Percentiles rank a stretch among this genome's conserved stretches.
Conservation (phyloP, 2,329 filamentous ascomycete genomes). For the Monosporascus sp. region DNA sequence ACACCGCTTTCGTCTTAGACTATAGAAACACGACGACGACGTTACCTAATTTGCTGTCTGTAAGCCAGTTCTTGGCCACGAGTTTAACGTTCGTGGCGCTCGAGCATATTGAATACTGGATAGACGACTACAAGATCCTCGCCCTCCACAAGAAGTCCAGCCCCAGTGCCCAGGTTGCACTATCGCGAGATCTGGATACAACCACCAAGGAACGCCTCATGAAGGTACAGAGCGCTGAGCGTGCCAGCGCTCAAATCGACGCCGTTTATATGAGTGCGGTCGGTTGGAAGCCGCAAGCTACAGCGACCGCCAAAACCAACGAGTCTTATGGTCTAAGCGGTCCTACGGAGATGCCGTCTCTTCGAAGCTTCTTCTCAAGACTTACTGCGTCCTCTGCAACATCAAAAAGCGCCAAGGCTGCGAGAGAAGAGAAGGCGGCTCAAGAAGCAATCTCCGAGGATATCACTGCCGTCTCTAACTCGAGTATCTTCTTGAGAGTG, state of each 20-base stretch:
- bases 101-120: slow-evolving; percentile 79
- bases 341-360: slow-evolving; percentile 51
- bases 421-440: slow-evolving; percentile 56
- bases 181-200: slow-evolving; percentile 76
- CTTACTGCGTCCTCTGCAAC: slow-evolving; percentile 52
- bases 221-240: slow-evolving; percentile 74
- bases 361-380: slow-evolving; percentile 75
- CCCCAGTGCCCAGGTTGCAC: slow-evolving; percentile 63
- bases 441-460: slow-evolving; percentile 65
- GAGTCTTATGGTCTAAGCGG: slow-evolving; percentile 43
- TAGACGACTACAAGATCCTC: slow-evolving; percentile 81
- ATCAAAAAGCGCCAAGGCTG: slow-evolving; percentile 48
- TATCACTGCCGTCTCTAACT: slow-evolving; percentile 62
- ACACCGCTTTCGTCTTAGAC: slow-evolving; percentile 92
- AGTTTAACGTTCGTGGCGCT: slow-evolving; percentile 94
- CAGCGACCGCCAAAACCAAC: slow-evolving; percentile 34
- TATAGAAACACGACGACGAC: slow-evolving; percentile 87
- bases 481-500: slow-evolving; percentile 82
- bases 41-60: slow-evolving; percentile 75
- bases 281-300: slow-evolving; percentile 66
- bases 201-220: slow-evolving; percentile 84
- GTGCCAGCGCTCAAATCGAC: slow-evolving; percentile 87
- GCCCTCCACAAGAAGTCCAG: slow-evolving; percentile 80
- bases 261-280: slow-evolving; percentile 83
- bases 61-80: slow-evolving; percentile 89